Percentiles rank a stretch among this genome's conserved stretches.
phyloP scores from a whole-genome alignment of 257 asterid genomes.

The Lycium barbarum region DNA sequence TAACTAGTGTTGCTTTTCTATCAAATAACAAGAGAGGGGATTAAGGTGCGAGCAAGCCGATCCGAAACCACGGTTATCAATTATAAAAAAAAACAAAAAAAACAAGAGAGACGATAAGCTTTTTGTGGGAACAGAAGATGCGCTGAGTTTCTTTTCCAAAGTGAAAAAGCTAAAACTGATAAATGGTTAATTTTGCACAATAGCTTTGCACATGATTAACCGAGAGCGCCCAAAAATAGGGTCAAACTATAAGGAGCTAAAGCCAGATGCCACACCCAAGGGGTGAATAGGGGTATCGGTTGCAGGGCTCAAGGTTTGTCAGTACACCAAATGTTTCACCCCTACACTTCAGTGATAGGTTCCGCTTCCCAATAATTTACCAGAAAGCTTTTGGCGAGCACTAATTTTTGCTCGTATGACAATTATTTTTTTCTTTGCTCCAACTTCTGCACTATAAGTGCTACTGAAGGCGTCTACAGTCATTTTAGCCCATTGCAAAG shows the following conservation, averaged over 20 bases:
- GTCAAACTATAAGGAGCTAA: neutral
- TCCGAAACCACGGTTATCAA: no score
- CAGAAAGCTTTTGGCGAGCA: neutral
- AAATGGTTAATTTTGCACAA: conserved; percentile 1
- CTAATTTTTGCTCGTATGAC: neutral
- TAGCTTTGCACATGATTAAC: conserved; percentile 6
- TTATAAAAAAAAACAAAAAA: no score
- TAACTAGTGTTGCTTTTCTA: neutral
- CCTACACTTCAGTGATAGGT: neutral
- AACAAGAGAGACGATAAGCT: no score
- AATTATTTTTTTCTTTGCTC: neutral
- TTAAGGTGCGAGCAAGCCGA: no score
- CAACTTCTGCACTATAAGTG: neutral
- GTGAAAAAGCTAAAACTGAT: neutral
- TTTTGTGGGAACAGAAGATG: neutral
- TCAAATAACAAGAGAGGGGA: neutral
- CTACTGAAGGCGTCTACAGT: neutral
- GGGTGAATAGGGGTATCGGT: neutral
- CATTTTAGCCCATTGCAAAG: neutral
- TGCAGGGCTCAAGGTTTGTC: no score
- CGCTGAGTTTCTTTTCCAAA: neutral
- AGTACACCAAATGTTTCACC: neutral
- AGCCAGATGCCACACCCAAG: neutral
- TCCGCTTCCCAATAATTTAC: neutral
- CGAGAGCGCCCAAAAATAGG: neutral